phyloP scores from a whole-genome alignment of 805 yeast genomes.

The Candida arabinofermentans region DNA sequence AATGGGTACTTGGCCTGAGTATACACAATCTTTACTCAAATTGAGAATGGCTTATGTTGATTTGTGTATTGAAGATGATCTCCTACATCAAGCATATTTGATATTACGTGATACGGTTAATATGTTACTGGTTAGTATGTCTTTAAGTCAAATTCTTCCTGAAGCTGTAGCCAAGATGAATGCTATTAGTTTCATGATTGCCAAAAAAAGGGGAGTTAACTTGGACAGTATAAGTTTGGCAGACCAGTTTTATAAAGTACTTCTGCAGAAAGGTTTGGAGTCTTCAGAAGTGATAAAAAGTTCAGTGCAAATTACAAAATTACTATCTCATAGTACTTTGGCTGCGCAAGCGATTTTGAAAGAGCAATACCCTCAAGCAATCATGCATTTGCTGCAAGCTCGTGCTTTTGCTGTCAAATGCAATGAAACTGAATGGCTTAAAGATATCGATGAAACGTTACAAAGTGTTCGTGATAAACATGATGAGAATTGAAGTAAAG shows the following conservation, averaged over 20 bases:
- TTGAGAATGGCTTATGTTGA: conserved; percentile 26
- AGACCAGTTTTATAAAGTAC: background rate
- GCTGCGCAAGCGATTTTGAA: conserved; percentile 12
- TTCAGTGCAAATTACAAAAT: conserved; percentile 13
- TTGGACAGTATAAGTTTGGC: background rate
- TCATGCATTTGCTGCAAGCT: conserved; percentile 13
- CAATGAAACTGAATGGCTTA: conserved; percentile 14
- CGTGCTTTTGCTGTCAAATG: conserved; percentile 14
- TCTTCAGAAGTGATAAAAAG: conserved; percentile 13
- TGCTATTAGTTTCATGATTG: background rate
- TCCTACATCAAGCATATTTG: conserved; percentile 15
- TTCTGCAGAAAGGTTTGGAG: background rate
- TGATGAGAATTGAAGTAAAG: background rate
- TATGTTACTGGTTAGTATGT: background rate
- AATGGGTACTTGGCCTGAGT: conserved; percentile 29
- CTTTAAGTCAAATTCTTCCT: background rate
- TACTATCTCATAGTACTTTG: conserved; percentile 16
- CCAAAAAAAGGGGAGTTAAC: background rate
- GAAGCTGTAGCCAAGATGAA: conserved; percentile 11
- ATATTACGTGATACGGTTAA: background rate
- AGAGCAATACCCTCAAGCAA: conserved; percentile 10
- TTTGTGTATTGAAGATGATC: conserved; percentile 22
- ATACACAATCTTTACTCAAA: conserved; percentile 19
- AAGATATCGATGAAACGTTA: conserved; percentile 10
- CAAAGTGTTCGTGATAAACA: background rate